Conservation (phyloP, 176 grass and related monocot genomes). For the Eremochloa ophiuroides region DNA sequence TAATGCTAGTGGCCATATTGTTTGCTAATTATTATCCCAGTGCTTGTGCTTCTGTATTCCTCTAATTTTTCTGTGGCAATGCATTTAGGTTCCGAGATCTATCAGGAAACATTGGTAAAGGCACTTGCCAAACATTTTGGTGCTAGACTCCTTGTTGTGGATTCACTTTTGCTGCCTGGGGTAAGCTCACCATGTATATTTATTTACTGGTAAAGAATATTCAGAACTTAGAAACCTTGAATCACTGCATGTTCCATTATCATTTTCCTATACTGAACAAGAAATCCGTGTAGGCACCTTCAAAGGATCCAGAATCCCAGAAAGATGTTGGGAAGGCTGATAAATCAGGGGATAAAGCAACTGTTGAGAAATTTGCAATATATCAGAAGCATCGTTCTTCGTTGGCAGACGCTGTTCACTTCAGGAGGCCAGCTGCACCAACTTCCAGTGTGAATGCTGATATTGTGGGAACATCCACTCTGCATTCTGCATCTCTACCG, state of each 20-base stretch:
- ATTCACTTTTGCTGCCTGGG: conserved; percentile 89
- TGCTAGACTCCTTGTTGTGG: conserved; percentile 79
- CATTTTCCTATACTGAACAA: conserved; percentile 8
- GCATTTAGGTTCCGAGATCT: conserved; percentile 86
- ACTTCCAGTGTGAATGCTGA: conserved; percentile 92
- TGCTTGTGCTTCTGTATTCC: background rate
- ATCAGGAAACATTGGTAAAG: conserved; percentile 94
- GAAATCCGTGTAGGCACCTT: conserved; percentile 43
- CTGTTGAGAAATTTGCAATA: conserved; percentile 39
- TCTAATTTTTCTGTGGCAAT: conserved; percentile 27
- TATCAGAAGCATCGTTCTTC: conserved; percentile 71
- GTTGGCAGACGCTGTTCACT: conserved; percentile 57
- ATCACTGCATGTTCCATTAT: background rate
- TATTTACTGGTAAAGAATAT: conserved; percentile 2
- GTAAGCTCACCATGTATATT: conserved; percentile 48
- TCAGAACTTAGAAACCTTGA: background rate
- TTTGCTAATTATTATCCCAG: conserved; percentile 3
- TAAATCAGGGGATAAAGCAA: conserved; percentile 47
- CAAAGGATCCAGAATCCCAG: conserved; percentile 71
- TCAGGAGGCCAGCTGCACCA: conserved; percentile 68
- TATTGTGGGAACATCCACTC: conserved; percentile 81
- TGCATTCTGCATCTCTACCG: conserved; percentile 71
- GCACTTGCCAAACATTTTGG: conserved; percentile 86
- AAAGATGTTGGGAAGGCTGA: conserved; percentile 65
- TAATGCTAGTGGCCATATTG: background rate